Evolutionary conservation across 768 basidiomycete genomes (phyloP).

Genomic region (Podaxis sp.): DNA sequence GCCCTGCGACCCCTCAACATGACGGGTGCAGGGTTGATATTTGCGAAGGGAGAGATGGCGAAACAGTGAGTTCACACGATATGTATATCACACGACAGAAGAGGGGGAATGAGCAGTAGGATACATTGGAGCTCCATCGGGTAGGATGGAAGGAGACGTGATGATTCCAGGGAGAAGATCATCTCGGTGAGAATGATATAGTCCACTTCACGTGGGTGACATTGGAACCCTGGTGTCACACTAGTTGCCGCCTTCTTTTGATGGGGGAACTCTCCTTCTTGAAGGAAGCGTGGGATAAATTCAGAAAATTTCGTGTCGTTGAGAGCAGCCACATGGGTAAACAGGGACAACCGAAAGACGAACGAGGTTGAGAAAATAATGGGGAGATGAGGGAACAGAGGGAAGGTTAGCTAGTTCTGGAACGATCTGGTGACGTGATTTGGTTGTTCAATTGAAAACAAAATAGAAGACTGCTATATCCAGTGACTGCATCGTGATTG

Average conservation of each 20-base stretch:
- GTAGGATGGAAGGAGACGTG: not conserved
- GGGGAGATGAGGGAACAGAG: not conserved
- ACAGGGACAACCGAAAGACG: not conserved
- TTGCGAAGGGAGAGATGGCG: not conserved
- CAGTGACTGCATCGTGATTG: constrained; percentile 1
- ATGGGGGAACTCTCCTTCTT: not conserved
- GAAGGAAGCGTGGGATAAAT: not conserved
- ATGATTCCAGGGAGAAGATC: constrained; percentile 1
- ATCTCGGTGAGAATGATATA: constrained; percentile 2
- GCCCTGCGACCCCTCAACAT: not conserved
- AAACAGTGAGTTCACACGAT: not conserved
- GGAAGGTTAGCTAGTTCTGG: not conserved
- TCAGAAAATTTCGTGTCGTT: not conserved
- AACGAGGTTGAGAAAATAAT: not conserved
- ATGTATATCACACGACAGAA: not conserved
- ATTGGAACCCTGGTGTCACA: constrained; percentile 8
- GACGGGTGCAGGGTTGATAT: not conserved
- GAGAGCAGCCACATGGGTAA: not conserved
- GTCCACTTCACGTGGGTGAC: constrained; percentile 6
- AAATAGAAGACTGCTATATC: constrained; percentile 20
- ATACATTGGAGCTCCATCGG: constrained; percentile 3
- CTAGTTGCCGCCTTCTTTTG: constrained; percentile 12
- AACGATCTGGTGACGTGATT: constrained; percentile 30
- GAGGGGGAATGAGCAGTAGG: not conserved
- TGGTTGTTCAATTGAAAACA: constrained; percentile 24